Conservation (phyloP, 345 rosid genomes). For the Populus davidiana region DNA sequence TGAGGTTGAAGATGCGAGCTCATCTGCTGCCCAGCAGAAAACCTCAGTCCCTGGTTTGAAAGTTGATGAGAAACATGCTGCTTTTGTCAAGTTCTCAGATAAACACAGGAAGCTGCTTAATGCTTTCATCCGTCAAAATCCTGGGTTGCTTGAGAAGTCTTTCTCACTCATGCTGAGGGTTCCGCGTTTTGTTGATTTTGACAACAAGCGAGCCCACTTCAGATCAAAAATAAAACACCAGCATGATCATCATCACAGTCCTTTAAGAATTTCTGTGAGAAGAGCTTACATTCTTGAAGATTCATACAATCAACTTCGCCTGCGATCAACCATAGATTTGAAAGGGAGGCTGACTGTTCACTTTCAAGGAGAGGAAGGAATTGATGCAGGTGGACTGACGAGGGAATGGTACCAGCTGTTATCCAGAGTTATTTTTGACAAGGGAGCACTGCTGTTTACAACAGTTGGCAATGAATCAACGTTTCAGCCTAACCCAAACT, state of each 20-base stretch:
- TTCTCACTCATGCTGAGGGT: constrained; percentile 93
- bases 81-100: constrained; percentile 85
- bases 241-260: constrained; percentile 86
- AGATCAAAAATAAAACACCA: constrained; percentile 94
- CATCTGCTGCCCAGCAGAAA: constrained; percentile 53
- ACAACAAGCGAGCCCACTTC: constrained; percentile 86
- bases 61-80: constrained; percentile 73
- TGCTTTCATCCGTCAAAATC: constrained; percentile 92
- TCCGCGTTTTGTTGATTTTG: constrained; percentile 94
- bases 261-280: constrained; percentile 87
- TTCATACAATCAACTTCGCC: constrained; percentile 89
- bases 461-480: constrained; percentile 98
- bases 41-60: constrained; percentile 44
- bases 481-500: constrained; percentile 97
- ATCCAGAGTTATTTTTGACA: constrained; percentile 95
- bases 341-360: constrained; percentile 92
- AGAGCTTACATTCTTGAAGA: constrained; percentile 96
- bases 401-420: constrained; percentile 99
- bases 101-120: constrained; percentile 88
- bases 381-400: constrained; percentile 99
- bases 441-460: constrained; percentile 88
- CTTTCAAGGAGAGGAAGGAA: constrained; percentile 98
- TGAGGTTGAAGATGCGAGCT: constrained; percentile 62
- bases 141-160: constrained; percentile 91
- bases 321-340: constrained; percentile 78